Conservation (phyloP, 2,329 filamentous ascomycete species). For the Paraconiothyrium sp. region DNA sequence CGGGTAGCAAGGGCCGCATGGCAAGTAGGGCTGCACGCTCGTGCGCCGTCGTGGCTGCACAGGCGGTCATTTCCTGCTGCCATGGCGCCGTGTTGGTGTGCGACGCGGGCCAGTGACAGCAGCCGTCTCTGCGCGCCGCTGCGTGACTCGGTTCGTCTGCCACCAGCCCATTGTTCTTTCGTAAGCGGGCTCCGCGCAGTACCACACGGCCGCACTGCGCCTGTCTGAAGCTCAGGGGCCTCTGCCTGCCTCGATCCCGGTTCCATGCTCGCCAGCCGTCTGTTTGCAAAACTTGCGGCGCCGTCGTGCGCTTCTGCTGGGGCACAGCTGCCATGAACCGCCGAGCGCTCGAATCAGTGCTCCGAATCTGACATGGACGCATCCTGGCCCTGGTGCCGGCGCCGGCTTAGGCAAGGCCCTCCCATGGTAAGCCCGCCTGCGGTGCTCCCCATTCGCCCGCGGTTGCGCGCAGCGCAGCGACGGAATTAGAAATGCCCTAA, state of each 20-base stretch:
- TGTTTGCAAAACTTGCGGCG: conserved; percentile 19
- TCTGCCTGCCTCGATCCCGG: background rate
- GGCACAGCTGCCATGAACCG: conserved; percentile 29
- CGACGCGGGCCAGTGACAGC: conserved; percentile 36
- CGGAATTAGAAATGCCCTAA: conserved; percentile 3
- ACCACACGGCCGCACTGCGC: background rate
- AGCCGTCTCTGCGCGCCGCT: conserved; percentile 26
- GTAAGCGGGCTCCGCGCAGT: conserved; percentile 35
- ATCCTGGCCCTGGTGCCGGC: conserved; percentile 37
- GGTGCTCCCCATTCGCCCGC: conserved; percentile 35
- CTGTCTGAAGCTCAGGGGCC: background rate
- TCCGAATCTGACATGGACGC: conserved; percentile 30
- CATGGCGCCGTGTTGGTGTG: conserved; percentile 35
- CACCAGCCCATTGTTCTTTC: conserved; percentile 35
- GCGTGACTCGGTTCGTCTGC: conserved; percentile 35
- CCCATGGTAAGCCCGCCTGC: conserved; percentile 30
- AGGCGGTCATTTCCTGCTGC: conserved; percentile 20
- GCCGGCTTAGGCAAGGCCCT: conserved; percentile 23
- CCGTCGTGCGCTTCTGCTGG: conserved; percentile 27
- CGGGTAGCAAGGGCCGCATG: conserved; percentile 31
- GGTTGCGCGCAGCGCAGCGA: conserved; percentile 14
- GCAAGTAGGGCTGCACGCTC: conserved; percentile 45
- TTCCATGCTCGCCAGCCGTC: conserved; percentile 5
- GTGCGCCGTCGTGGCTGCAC: conserved; percentile 30
- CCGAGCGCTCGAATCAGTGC: conserved; percentile 27